Percentiles rank a stretch among this genome's conserved stretches.
Evolutionary conservation across 208 protist species (phyloP).

Genomic region (Vickermania ingenoplastis): DNA sequence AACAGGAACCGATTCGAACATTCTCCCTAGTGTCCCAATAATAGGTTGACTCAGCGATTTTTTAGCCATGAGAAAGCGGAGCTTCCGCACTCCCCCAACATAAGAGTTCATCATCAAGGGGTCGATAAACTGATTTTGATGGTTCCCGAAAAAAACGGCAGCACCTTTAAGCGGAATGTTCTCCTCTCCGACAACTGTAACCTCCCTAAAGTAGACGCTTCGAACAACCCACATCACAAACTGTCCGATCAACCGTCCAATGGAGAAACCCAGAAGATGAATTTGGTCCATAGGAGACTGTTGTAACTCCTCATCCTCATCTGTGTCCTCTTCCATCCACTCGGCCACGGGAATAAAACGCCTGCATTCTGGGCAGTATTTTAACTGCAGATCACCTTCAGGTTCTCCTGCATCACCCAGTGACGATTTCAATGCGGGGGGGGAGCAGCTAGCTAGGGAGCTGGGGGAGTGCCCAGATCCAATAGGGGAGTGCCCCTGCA

Average conservation of each 20-base stretch:
- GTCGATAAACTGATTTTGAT: conserved; percentile 92
- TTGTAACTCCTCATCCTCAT: neutral
- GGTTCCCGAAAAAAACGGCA: conserved; percentile 91
- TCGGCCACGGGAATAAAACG: neutral
- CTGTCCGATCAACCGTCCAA: conserved; percentile 52
- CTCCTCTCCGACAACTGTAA: conserved; percentile 78
- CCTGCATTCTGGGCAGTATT: neutral
- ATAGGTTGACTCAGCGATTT: conserved; percentile 79
- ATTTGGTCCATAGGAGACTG: neutral
- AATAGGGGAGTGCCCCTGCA: no score
- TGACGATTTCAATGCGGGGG: no score
- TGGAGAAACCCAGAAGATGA: conserved; percentile 3
- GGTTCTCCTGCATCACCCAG: no score
- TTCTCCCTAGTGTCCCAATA: conserved; percentile 73
- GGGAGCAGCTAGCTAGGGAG: no score
- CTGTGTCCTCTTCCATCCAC: neutral
- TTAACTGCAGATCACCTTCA: no score
- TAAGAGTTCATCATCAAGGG: conserved; percentile 85
- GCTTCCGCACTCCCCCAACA: conserved; percentile 30
- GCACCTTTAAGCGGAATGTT: conserved; percentile 84
- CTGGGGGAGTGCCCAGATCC: no score
- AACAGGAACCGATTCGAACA: conserved; percentile 88
- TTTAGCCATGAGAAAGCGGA: conserved; percentile 91
- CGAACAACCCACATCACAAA: conserved; percentile 82
- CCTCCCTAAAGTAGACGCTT: conserved; percentile 90